These are phyloP conservation scores for Lyophyllum semitale DNA, from an alignment of 768 basidiomycete species.

Conservation along the genomic window DNA sequence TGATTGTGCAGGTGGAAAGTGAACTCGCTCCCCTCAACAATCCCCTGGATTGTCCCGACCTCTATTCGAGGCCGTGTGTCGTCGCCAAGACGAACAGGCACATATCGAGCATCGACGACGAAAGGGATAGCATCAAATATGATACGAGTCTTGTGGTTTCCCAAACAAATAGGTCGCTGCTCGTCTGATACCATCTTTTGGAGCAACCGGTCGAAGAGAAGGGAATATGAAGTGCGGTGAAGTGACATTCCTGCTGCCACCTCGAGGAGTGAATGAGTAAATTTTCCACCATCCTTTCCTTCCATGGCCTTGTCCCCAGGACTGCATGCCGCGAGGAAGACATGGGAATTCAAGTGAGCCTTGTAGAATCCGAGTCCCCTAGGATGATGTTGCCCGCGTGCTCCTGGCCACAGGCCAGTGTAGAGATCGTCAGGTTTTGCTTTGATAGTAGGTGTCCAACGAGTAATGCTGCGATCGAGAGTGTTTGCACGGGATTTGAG, in stretches of 20 bases:
- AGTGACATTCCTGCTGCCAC: conserved; percentile 47
- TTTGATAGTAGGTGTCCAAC: conserved; percentile 64
- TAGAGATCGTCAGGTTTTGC: conserved; percentile 56
- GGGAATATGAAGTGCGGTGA: conserved; percentile 52
- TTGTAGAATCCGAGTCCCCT: conserved; percentile 48
- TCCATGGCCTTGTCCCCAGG: conserved; percentile 59
- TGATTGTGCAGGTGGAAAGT: conserved; percentile 64
- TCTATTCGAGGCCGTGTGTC: conserved; percentile 47
- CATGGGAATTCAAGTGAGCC: conserved; percentile 42
- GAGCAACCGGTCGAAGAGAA: conserved; percentile 47
- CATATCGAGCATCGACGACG: conserved; percentile 45
- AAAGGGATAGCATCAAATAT: conserved; percentile 63
- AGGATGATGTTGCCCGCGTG: conserved; percentile 36
- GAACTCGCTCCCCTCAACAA: conserved; percentile 65
- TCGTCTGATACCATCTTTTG: conserved; percentile 34
- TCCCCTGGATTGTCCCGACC: conserved; percentile 62
- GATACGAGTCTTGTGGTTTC: conserved; percentile 46
- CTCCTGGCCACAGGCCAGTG: conserved; percentile 53
- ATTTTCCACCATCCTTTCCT: conserved; percentile 61
- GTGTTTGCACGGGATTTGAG: conserved; percentile 35
- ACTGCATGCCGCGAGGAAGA: conserved; percentile 58
- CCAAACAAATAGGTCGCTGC: conserved; percentile 55
- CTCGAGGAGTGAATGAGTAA: conserved; percentile 58
- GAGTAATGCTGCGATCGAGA: conserved; percentile 49
- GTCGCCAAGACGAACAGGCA: conserved; percentile 42